A percentile compares a stretch with the other conserved stretches of the same genome.
Conservation (phyloP, 1,284 basidiomycete species). For the Bjerkandera adusta region DNA sequence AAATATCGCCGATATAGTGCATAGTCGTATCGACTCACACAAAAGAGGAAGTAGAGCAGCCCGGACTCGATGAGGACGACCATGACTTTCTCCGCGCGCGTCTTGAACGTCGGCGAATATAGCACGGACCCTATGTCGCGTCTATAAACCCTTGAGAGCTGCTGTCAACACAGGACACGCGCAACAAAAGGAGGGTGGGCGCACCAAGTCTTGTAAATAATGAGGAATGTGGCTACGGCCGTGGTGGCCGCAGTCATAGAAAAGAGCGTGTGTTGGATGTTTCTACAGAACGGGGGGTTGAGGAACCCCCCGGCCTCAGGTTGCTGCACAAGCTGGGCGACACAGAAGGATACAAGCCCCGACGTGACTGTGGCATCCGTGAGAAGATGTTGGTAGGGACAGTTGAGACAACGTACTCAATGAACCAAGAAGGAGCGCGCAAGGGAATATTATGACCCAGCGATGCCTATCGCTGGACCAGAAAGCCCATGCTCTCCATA, state of each 20-base stretch:
- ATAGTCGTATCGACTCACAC: constrained; percentile 1
- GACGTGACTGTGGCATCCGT: constrained; percentile 1
- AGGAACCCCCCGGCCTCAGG: background rate
- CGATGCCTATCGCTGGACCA: constrained; percentile 2
- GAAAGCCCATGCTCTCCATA: constrained; percentile 12
- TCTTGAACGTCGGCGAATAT: too few relatives aligned
- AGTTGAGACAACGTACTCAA: constrained; percentile 1
- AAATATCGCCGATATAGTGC: background rate
- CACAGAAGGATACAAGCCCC: constrained; percentile 7
- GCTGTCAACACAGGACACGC: background rate
- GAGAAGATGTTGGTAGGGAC: background rate
- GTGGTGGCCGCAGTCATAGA: constrained; percentile 8
- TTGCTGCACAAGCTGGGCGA: constrained; percentile 1
- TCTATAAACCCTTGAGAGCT: too few relatives aligned
- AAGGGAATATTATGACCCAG: constrained; percentile 3
- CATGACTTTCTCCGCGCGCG: constrained; percentile 9
- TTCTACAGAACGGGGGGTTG: constrained; percentile 7
- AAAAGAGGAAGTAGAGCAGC: constrained; percentile 12
- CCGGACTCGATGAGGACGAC: constrained; percentile 12
- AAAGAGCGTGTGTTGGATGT: constrained; percentile 7
- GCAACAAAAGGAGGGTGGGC: background rate
- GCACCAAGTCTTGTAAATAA: constrained; percentile 9
- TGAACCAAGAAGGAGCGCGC: constrained; percentile 4
- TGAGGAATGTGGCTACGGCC: constrained; percentile 7
- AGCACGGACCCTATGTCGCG: too few relatives aligned